Conservation (phyloP, 176 grass and related monocot species). For the Oropetium thomaeum region DNA sequence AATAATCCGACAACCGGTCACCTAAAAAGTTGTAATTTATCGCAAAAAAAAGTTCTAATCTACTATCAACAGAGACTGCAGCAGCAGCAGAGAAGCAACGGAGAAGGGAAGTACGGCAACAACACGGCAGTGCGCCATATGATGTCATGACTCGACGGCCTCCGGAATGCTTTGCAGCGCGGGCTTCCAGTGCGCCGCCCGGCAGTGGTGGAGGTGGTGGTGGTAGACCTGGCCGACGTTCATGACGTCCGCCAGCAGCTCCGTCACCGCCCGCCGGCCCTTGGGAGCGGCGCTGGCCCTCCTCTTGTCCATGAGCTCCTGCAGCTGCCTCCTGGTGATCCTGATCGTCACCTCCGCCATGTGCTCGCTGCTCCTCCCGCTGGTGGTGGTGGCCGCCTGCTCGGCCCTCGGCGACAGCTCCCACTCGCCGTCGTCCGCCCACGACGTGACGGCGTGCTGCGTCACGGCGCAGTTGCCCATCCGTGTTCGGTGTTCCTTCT, state of each 20-base stretch:
- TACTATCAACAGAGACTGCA: not conserved
- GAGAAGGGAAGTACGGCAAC: not conserved
- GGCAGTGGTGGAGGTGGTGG: constrained; percentile 32
- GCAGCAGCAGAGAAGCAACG: not conserved
- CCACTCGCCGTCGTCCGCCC: constrained; percentile 65
- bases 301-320: constrained; percentile 50
- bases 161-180: constrained; percentile 65
- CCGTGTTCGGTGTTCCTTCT: too few species aligned
- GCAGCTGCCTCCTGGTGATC: constrained; percentile 55
- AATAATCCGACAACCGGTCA: not conserved
- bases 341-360: constrained; percentile 59
- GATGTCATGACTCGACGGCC: constrained; percentile 35
- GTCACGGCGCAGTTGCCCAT: constrained; percentile 69
- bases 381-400: not conserved
- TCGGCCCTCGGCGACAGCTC: constrained; percentile 6
- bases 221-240: constrained; percentile 54
- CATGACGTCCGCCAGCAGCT: constrained; percentile 57
- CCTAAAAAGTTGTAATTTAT: constrained; percentile 1
- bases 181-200: constrained; percentile 50
- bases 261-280: constrained; percentile 23
- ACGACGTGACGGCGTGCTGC: constrained; percentile 44
- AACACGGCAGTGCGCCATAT: not conserved
- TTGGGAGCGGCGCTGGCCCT: constrained; percentile 1
- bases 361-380: not conserved
- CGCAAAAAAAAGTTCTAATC: not conserved